Evolutionary conservation across 768 basidiomycete genomes (phyloP), one percentile per base, ranked within the genome.

Genomic region (Lactifluus pinguis): DNA sequence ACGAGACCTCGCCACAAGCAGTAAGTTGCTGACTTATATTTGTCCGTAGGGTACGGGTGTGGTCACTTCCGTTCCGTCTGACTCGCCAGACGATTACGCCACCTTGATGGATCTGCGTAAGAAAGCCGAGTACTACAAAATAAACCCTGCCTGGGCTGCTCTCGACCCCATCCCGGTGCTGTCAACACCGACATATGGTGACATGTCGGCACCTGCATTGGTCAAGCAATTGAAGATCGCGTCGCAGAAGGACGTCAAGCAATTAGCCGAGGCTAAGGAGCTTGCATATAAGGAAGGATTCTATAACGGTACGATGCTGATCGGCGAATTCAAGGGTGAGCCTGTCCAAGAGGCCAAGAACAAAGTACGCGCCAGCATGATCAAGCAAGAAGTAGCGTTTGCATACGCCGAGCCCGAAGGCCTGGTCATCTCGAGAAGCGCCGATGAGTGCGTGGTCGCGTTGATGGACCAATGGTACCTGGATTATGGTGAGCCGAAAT

Each of bases 381-480:
- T 97, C 70, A 81, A 82, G 59, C 76, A 74, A 7, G 86, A 85
- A 2, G 68, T 90, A 57, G 95, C 91, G 7, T 85, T 97, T 68
- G 79, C 90, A 60, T 99, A 99, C 71, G 93, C 95, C 10, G 95
- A 98, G 74, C 95, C 95, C 0, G 95, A 98, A 73, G 89, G 88
- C 58, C 71, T 91, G 66, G 87, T 98, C 68, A 83, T 94, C 68
- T 91, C 87, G 49, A 80, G 95, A 48, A 92, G 89, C 72, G 84
- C 82, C n/a, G 97, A 99, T 69, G 95, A 98, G 74, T 99, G 97
- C 76, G 90, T 98, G 19, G 93, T 99, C 60, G 95, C 95, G 3
- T 76, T 99, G 66, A 95, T 94, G 84, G 97, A 99, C 71, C 97
- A 99, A 74, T 99, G 95, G 95, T 99, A 98, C 73, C 75, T 98